Evolutionary conservation across 257 asterid species (phyloP).

Genomic region (Eucommia ulmoides): DNA sequence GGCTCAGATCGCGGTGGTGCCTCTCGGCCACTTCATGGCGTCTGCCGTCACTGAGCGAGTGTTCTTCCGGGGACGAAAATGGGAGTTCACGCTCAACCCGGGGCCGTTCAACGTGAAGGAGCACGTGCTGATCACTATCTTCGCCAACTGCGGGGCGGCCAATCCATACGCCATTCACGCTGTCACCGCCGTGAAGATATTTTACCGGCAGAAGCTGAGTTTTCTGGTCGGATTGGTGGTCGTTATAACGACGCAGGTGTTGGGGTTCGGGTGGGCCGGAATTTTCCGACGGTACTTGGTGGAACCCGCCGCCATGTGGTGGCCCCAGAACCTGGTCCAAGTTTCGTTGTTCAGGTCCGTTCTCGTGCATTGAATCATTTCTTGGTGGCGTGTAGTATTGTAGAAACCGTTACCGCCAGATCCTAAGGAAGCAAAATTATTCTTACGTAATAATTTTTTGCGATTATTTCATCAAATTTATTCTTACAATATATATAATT

Average conservation of each 20-base stretch:
- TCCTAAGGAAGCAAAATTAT: too few relatives aligned
- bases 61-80: conserved; percentile 2
- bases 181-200: conserved; percentile 9
- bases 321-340: conserved; percentile 9
- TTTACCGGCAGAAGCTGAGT: conserved; percentile 3
- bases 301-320: conserved; percentile 14
- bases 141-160: conserved; percentile 8
- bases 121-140: conserved; percentile 8
- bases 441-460: too few relatives aligned
- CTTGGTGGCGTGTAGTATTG: too few relatives aligned
- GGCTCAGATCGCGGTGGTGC: conserved; percentile 8
- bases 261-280: conserved; percentile 15
- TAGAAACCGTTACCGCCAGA: too few relatives aligned
- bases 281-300: conserved; percentile 9
- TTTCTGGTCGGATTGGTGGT: conserved; percentile 7
- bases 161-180: conserved; percentile 9
- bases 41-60: conserved; percentile 2
- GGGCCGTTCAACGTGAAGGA: too few relatives aligned
- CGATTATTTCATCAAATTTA: too few relatives aligned
- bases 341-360: conserved; percentile 9
- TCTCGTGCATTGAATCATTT: too few relatives aligned
- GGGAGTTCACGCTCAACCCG: conserved; percentile 5
- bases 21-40: conserved; percentile 4
- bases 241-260: conserved; percentile 9
- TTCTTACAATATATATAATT: too few relatives aligned